These are phyloP conservation scores for Discostella pseudostelligera DNA, from an alignment of 108 stramenopile genomes.

Conservation along the genomic window DNA sequence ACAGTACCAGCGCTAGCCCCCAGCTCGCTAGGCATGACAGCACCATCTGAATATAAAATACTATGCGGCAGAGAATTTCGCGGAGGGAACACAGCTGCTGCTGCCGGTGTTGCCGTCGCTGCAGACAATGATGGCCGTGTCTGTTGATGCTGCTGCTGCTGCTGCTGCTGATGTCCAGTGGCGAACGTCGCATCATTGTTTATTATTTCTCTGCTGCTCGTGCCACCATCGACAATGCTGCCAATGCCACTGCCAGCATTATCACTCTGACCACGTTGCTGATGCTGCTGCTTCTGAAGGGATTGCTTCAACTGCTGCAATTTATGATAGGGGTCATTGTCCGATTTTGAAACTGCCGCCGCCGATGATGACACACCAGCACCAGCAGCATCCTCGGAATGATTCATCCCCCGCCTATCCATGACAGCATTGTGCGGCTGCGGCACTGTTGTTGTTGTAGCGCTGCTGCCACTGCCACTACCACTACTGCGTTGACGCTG, in stretches of 20 bases:
- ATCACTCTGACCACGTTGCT: not conserved
- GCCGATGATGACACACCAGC: no score
- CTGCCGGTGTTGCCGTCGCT: not conserved
- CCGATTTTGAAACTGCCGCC: not conserved
- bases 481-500: slow-evolving; percentile 3
- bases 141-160: not conserved
- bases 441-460: not conserved
- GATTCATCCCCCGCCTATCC: not conserved
- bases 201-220: no score
- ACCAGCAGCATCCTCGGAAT: not conserved
- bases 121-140: not conserved
- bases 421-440: not conserved
- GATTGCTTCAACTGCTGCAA: slow-evolving; percentile 3
- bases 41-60: no score
- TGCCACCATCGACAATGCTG: not conserved
- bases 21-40: not conserved
- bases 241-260: slow-evolving; percentile 1
- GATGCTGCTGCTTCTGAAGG: not conserved
- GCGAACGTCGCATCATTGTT: no score
- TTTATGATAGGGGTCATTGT: not conserved
- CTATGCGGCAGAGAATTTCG: no score
- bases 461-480: not conserved
- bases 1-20: not conserved
- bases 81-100: not conserved
- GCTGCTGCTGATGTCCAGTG: no score